These are phyloP conservation scores for Agrocybe pediades DNA, from an alignment of 768 basidiomycete species.

Conservation along the genomic window DNA sequence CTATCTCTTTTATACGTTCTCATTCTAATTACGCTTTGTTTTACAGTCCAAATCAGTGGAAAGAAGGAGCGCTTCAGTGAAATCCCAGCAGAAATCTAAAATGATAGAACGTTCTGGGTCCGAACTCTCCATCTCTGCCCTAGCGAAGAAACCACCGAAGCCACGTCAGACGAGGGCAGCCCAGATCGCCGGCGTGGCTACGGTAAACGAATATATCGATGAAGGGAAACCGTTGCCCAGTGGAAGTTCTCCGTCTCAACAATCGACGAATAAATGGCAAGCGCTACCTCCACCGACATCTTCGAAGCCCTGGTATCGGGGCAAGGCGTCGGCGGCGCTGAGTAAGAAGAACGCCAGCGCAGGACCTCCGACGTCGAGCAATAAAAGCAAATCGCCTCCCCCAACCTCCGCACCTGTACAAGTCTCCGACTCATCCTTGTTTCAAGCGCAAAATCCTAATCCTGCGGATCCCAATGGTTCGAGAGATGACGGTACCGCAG, in stretches of 20 bases:
- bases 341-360: background rate
- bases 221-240: background rate
- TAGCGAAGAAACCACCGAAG: background rate
- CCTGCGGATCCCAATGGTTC: too few species aligned
- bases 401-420: background rate
- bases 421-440: background rate
- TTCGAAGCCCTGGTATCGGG: background rate
- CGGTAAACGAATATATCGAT: constrained; percentile 1
- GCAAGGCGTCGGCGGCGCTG: background rate
- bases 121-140: background rate
- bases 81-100: background rate
- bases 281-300: constrained; percentile 8
- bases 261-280: constrained; percentile 8
- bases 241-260: background rate
- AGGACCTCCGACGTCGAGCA: background rate
- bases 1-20: background rate
- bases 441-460: too few species aligned
- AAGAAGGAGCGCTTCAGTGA: background rate
- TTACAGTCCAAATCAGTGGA: background rate
- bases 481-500: too few species aligned
- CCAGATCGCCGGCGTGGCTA: constrained; percentile 5
- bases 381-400: background rate
- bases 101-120: background rate
- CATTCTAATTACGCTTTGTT: background rate
- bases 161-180: constrained; percentile 10